Percentiles rank a stretch among this genome's conserved stretches.
phyloP scores from a whole-genome alignment of 208 protist species.

The Wallacemonas collosoma region DNA sequence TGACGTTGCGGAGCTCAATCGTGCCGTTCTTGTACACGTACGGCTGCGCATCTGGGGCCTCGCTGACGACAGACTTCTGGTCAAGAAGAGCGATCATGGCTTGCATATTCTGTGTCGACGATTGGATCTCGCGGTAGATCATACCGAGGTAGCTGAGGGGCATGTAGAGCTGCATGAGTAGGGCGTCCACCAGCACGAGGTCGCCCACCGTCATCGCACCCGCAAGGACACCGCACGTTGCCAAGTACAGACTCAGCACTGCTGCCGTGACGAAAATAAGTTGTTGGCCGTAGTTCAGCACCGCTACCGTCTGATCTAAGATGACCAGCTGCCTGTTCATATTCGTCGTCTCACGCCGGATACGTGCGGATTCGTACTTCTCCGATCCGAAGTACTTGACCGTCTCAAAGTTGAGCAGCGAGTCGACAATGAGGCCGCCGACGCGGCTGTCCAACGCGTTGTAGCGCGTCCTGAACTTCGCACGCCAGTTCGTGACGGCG shows the following conservation, averaged over 20 bases:
- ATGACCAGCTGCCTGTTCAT: conserved; percentile 85
- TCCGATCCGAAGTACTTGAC: conserved; percentile 95
- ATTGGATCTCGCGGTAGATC: conserved; percentile 94
- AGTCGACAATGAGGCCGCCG: conserved; percentile 90
- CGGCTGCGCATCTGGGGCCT: conserved; percentile 54
- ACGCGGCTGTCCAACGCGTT: conserved; percentile 92
- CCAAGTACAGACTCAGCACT: conserved; percentile 79
- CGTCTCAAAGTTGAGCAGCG: conserved; percentile 95
- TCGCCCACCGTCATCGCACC: conserved; percentile 94
- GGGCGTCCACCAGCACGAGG: conserved; percentile 92
- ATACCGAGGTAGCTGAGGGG: conserved; percentile 97
- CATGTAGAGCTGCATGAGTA: conserved; percentile 95
- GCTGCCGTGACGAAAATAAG: conserved; percentile 91
- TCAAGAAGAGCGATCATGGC: conserved; percentile 92
- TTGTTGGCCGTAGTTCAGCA: conserved; percentile 95
- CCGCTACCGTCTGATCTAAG: conserved; percentile 87
- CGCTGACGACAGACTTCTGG: conserved; percentile 45
- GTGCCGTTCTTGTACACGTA: conserved; percentile 75
- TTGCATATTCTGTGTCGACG: conserved; percentile 95
- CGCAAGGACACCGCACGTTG: conserved; percentile 76
- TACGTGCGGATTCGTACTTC: conserved; percentile 77
- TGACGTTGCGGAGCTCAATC: conserved; percentile 89
- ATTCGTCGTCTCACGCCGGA: conserved; percentile 60
- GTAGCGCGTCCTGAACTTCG: conserved; percentile 85
- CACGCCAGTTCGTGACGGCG: conserved; percentile 88